phyloP scores from a whole-genome alignment of 2,329 filamentous ascomycete species.

The Alternaria solani region DNA sequence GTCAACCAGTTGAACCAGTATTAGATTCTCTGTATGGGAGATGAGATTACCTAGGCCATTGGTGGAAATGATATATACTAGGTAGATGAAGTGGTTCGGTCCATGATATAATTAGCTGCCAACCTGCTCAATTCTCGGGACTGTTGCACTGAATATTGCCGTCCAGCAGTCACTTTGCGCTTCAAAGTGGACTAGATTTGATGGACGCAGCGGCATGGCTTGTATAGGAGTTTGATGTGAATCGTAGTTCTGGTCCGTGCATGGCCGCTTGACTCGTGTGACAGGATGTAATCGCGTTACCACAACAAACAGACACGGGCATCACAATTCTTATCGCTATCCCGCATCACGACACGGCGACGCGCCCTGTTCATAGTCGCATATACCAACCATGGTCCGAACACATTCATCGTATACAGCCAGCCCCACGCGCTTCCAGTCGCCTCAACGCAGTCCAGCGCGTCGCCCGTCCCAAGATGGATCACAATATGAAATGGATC shows the following conservation, averaged over 20 bases:
- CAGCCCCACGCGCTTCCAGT: constrained; percentile 43
- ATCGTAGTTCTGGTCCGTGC: background rate
- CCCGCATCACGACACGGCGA: constrained; percentile 2
- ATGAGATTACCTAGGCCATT: background rate
- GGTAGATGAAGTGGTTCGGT: background rate
- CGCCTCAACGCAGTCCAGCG: constrained; percentile 39
- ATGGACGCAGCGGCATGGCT: background rate
- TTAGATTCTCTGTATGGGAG: background rate
- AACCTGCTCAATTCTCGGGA: background rate
- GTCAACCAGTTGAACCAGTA: background rate
- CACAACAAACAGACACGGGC: constrained; percentile 32
- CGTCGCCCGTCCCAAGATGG: constrained; percentile 42
- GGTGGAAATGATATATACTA: background rate
- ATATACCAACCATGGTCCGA: constrained; percentile 38
- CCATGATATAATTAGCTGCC: background rate
- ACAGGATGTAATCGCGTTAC: constrained; percentile 19
- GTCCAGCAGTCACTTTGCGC: background rate
- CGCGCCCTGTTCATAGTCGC: constrained; percentile 4
- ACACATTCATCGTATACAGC: constrained; percentile 48
- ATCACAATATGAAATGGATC: constrained; percentile 51
- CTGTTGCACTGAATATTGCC: background rate
- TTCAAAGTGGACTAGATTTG: background rate
- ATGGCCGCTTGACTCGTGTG: constrained; percentile 9
- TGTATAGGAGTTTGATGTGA: background rate
- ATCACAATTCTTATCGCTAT: constrained; percentile 31